These are phyloP conservation scores for Paralagenidium karlingii DNA, from an alignment of 352 stramenopile genomes.

Conservation along the genomic window DNA sequence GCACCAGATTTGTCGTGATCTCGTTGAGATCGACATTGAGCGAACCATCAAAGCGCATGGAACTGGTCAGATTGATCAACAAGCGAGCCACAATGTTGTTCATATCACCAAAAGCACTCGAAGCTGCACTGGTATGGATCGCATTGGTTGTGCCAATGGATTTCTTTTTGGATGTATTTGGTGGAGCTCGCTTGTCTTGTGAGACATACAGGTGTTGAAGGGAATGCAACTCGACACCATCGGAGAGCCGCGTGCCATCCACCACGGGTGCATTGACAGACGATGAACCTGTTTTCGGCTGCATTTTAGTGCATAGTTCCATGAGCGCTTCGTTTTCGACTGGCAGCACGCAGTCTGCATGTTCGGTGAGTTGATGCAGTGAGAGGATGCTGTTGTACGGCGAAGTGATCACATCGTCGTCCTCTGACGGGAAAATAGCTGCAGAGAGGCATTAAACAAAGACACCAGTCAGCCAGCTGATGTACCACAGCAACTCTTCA, in stretches of 20 bases:
- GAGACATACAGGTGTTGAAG: slow-evolving; percentile 47
- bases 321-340: slow-evolving; percentile 86
- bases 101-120: slow-evolving; percentile 94
- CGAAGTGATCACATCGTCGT: slow-evolving; percentile 89
- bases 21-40: slow-evolving; percentile 99
- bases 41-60: slow-evolving; percentile 96
- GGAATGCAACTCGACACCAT: slow-evolving; percentile 26
- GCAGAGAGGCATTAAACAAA: not conserved
- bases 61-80: slow-evolving; percentile 97
- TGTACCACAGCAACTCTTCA: not conserved
- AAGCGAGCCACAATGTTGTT: slow-evolving; percentile 97
- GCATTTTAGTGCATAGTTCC: slow-evolving; percentile 40
- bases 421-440: slow-evolving; percentile 72
- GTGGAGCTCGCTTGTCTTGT: slow-evolving; percentile 13
- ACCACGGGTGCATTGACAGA: slow-evolving; percentile 7
- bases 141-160: not conserved
- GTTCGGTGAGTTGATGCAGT: slow-evolving; percentile 65
- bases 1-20: slow-evolving; percentile 99
- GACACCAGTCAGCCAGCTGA: too few relatives aligned
- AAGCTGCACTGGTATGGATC: slow-evolving; percentile 6
- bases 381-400: slow-evolving; percentile 88
- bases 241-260: slow-evolving; percentile 22
- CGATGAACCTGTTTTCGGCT: slow-evolving; percentile 6
- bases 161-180: not conserved
- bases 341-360: slow-evolving; percentile 85